Evolutionary conservation across 371 early-diverging fungal species (phyloP).

Genomic region (Coemansia linderi): DNA sequence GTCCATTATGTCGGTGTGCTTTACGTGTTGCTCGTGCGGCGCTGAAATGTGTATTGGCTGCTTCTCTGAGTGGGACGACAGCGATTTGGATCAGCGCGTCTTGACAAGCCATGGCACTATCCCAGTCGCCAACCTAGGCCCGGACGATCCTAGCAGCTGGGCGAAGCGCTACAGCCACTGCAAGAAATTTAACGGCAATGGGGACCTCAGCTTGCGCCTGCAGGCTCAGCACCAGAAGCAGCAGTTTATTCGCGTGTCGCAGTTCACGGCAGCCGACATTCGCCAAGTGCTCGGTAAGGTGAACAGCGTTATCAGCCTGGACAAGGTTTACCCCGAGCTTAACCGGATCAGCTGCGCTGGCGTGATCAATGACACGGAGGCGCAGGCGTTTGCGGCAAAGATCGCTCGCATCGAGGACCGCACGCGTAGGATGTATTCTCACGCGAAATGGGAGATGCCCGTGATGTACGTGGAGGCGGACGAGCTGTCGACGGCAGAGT

Average conservation of each 20-base stretch:
- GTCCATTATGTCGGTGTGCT: conserved; percentile 57
- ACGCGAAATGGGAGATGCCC: conserved; percentile 30
- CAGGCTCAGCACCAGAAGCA: conserved; percentile 27
- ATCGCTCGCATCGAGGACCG: conserved; percentile 1
- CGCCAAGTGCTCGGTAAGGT: conserved; percentile 4
- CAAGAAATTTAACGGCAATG: not conserved
- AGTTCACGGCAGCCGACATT: conserved; percentile 25
- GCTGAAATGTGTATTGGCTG: conserved; percentile 64
- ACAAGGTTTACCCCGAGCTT: not conserved
- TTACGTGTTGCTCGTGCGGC: conserved; percentile 60
- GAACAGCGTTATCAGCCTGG: not conserved
- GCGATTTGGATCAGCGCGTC: not conserved
- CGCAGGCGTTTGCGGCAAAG: not conserved
- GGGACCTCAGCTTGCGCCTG: not conserved
- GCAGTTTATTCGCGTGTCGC: conserved; percentile 55
- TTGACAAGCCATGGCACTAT: not conserved
- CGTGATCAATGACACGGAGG: not conserved
- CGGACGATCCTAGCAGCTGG: too few relatives aligned
- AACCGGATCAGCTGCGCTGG: conserved; percentile 22
- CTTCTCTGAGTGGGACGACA: conserved; percentile 28
- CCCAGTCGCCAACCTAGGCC: too few relatives aligned
- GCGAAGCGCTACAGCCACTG: not conserved
- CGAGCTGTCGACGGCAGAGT: conserved; percentile 52
- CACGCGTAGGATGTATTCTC: conserved; percentile 1
- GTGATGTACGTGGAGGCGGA: conserved; percentile 29